Evolutionary conservation across 2,329 filamentous ascomycete genomes (phyloP).

Genomic region (Oidium heveae): DNA sequence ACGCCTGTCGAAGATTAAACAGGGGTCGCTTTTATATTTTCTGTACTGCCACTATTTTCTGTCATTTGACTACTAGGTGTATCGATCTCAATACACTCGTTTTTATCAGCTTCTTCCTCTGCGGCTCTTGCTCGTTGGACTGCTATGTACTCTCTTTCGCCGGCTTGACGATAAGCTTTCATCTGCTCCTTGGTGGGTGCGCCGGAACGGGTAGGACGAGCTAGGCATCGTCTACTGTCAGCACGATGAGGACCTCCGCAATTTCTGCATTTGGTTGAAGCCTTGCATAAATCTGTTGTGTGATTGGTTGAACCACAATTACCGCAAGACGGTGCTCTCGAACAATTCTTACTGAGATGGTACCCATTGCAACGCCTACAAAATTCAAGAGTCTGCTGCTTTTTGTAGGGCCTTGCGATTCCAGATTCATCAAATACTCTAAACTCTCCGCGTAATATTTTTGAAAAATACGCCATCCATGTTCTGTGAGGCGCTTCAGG

Average conservation of each 20-base stretch:
- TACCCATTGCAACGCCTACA: background rate
- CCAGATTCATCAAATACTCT: background rate
- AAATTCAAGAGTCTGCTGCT: background rate
- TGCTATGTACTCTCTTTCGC: background rate
- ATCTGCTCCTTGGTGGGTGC: background rate
- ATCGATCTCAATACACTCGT: background rate
- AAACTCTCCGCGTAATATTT: background rate
- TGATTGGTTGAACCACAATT: background rate
- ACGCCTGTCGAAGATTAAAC: background rate
- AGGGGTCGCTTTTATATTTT: no score
- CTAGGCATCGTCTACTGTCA: background rate
- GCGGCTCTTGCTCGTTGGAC: background rate
- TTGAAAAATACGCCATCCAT: background rate
- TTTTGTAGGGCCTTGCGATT: background rate
- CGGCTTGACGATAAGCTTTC: background rate
- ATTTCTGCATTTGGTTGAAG: background rate
- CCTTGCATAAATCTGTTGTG: background rate
- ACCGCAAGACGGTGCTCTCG: background rate
- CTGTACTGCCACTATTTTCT: no score
- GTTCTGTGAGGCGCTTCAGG: background rate
- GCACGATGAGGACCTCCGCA: background rate
- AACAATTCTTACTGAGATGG: background rate
- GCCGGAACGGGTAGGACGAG: background rate
- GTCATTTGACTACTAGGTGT: background rate
- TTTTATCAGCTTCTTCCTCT: background rate